phyloP scores from a whole-genome alignment of 441 rosid genomes.

The Syzygium malaccense region DNA sequence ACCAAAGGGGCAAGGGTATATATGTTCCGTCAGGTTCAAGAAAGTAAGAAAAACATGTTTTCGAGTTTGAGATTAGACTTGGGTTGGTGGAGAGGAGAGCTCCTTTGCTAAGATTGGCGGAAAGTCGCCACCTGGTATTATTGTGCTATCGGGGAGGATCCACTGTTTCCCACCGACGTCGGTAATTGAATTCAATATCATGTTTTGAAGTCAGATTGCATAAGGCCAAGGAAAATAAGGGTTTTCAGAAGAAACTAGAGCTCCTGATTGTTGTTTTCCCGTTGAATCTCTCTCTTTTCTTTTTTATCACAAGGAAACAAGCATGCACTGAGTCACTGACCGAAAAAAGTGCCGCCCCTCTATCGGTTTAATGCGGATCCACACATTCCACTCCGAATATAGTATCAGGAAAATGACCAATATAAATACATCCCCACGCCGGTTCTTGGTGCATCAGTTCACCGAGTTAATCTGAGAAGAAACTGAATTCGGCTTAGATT shows the following conservation, averaged over 20 bases:
- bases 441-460: background rate
- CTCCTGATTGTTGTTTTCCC: too few species aligned
- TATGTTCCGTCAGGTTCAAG: background rate
- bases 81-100: background rate
- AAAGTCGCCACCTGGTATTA: background rate
- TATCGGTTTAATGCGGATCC: background rate
- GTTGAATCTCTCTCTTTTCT: background rate
- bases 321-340: background rate
- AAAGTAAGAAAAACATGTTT: background rate
- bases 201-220: background rate
- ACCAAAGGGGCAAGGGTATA: background rate
- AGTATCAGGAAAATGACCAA: background rate
- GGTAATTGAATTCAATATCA: background rate
- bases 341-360: background rate
- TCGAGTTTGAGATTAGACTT: background rate
- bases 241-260: background rate
- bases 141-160: background rate
- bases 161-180: background rate
- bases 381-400: background rate
- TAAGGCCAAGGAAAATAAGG: background rate
- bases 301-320: background rate
- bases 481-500: background rate
- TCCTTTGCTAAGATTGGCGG: background rate
- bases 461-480: background rate
- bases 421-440: background rate